Base-by-base conservation (phyloP, 768 basidiomycete genomes). In the Lactifluus volemus region DNA sequence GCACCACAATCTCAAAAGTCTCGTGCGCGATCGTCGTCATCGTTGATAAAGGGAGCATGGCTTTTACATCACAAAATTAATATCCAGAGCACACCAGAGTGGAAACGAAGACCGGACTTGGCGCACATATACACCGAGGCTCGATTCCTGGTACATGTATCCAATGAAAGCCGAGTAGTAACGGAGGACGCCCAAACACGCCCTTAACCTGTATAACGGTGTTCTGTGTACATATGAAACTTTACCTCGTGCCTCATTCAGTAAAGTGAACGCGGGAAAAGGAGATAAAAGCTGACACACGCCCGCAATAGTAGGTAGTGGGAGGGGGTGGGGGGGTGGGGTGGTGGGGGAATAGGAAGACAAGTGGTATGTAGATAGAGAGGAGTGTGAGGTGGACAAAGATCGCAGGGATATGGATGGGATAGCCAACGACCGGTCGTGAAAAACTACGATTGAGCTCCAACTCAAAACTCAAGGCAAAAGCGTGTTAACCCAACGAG, bases 171-270 rank as follows among this genome's bases (percentile, higher is more conserved):
- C 48, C 51, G 36, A 47, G 51, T 54, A 47, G 51, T 54, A 41
- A 49, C 39, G 38, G 48, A 36, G 52, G 32, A 53, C 55, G 61
- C 55, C 56, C 47, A 41, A 53, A 53, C 51, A 63, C 61, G 61
- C 61, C 61, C 49, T 63, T 53, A 36, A 63, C 61, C 61, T 63
- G 61, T 63, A 63, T 58, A 54, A 58, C 61, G 61, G 61, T 57
- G 61, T 58, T 58, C 36, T 39, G 61, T 11, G 39, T 47, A 54
- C 61, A 58, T 25, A 25, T 58, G 61, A 54, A 57, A 63, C 52
- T 49, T 58, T 58, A 58, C 56, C 53, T 42, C 49, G 60, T 55
- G 60, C 41, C 48, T 21, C 60, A 49, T 58, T 42, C 52, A 63
- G 61, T 63, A 49, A 63, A 58, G 51, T 63, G 61, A 63, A 58